A percentile compares a stretch with the other conserved stretches of the same genome.
These are phyloP conservation scores for Lipomyces yamadae DNA, from an alignment of 805 yeast genomes.

Conservation along the genomic window DNA sequence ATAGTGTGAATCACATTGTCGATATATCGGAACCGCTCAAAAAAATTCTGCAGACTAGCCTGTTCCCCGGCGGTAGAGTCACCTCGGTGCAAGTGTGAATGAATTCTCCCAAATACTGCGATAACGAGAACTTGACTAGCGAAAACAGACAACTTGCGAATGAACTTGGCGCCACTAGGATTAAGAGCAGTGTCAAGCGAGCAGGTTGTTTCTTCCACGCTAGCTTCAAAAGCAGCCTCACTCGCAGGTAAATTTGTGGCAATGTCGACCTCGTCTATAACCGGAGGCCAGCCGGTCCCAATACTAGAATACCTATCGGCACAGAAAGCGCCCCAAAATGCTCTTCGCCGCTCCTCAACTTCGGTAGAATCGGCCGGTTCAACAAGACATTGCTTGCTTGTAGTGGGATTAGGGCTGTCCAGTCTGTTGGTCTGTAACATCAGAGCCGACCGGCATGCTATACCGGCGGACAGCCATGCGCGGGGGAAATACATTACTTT, in stretches of 20 bases:
- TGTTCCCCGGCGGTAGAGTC: conserved; percentile 14
- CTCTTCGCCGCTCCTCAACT: conserved; percentile 43
- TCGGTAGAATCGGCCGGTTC: conserved; percentile 33
- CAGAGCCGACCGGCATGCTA: conserved; percentile 39
- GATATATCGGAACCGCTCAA: conserved; percentile 19
- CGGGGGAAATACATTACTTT: conserved; percentile 40
- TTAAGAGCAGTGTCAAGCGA: conserved; percentile 12
- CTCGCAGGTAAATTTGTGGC: conserved; percentile 40
- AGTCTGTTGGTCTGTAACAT: conserved; percentile 40
- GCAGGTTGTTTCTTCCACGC: conserved; percentile 19
- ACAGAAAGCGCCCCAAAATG: conserved; percentile 42
- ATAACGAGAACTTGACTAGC: conserved; percentile 14
- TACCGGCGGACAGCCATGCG: conserved; percentile 45
- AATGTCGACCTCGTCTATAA: conserved; percentile 35
- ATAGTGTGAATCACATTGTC: conserved; percentile 19
- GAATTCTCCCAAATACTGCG: conserved; percentile 26
- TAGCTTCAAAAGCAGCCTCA: conserved; percentile 34
- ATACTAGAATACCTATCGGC: conserved; percentile 40
- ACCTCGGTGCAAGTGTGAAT: conserved; percentile 28
- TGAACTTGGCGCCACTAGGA: conserved; percentile 5
- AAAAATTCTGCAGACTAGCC: conserved; percentile 17
- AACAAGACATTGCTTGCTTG: conserved; percentile 25
- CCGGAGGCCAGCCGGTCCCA: conserved; percentile 43
- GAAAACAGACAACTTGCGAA: conserved; percentile 18
- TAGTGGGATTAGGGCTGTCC: conserved; percentile 26